These are phyloP conservation scores for Trametes versicolor DNA, from an alignment of 1,284 basidiomycete species.

Conservation along the genomic window DNA sequence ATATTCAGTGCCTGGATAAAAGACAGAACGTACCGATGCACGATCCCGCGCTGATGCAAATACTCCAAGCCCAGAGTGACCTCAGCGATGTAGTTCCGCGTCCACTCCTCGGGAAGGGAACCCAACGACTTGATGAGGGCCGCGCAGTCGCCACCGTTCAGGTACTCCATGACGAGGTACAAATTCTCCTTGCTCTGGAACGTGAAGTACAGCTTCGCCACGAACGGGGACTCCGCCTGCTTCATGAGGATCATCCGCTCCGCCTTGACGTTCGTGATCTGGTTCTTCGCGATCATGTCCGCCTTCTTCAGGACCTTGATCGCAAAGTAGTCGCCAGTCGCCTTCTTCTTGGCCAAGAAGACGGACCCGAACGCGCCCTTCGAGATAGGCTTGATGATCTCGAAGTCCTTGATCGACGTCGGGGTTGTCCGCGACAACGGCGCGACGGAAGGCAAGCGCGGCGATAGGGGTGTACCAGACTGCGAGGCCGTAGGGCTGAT, in stretches of 20 bases:
- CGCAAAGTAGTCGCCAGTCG: conserved; percentile 98
- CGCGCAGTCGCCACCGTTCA: conserved; percentile 97
- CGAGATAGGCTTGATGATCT: conserved; percentile 99
- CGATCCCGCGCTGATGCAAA: conserved; percentile 92
- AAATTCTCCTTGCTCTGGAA: conserved; percentile 99
- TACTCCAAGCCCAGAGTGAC: conserved; percentile 96
- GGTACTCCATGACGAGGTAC: conserved; percentile 98
- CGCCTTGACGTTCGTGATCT: conserved; percentile 99
- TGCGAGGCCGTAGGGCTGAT: conserved; percentile 62
- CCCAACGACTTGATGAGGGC: conserved; percentile 97
- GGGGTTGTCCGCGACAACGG: conserved; percentile 84
- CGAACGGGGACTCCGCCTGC: conserved; percentile 99
- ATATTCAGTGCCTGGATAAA: not conserved
- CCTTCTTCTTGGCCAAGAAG: conserved; percentile 97
- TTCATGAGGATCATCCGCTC: conserved; percentile 99
- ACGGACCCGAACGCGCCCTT: conserved; percentile 99
- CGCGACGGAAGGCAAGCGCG: conserved; percentile 82
- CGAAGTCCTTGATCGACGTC: conserved; percentile 98
- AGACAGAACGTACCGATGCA: conserved; percentile 87
- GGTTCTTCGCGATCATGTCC: conserved; percentile 99
- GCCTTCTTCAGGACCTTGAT: conserved; percentile 99
- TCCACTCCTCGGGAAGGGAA: conserved; percentile 95
- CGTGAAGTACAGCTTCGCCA: conserved; percentile 98
- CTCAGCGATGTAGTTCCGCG: conserved; percentile 95
- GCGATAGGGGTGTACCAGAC: conserved; percentile 80